Percentiles rank a stretch among this genome's conserved stretches.
phyloP scores from a whole-genome alignment of 495 filamentous ascomycete genomes.

The Polyplosphaeria fusca region DNA sequence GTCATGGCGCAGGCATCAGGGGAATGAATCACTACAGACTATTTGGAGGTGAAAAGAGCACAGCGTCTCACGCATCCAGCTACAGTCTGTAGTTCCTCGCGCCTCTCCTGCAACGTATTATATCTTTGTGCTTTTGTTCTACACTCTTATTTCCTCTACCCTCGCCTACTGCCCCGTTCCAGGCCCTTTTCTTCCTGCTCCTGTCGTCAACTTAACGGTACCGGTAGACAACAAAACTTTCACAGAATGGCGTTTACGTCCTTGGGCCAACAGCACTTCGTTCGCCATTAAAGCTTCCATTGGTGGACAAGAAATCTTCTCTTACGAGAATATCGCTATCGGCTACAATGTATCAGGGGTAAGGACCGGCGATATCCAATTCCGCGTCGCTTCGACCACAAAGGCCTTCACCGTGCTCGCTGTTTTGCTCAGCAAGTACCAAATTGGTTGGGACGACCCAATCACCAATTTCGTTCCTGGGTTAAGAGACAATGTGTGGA shows the following conservation, averaged over 20 bases:
- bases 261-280: neutral
- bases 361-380: slow-evolving; percentile 1
- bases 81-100: too few species aligned
- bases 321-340: neutral
- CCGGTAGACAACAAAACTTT: neutral
- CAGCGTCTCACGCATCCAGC: too few species aligned
- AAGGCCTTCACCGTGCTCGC: slow-evolving; percentile 20
- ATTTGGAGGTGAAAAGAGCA: too few species aligned
- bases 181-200: neutral
- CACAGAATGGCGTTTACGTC: neutral
- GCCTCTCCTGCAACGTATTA: too few species aligned
- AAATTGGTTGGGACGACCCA: slow-evolving; percentile 8
- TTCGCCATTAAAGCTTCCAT: slow-evolving; percentile 12
- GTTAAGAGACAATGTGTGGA: neutral
- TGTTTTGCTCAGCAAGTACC: neutral
- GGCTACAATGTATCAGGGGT: neutral
- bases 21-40: too few species aligned
- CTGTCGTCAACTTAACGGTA: neutral
- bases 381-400: slow-evolving; percentile 10
- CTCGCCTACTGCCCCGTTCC: neutral
- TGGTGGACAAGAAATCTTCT: neutral
- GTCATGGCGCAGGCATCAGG: too few species aligned
- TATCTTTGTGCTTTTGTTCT: too few species aligned
- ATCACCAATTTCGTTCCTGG: slow-evolving; percentile 6
- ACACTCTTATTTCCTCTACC: neutral